Conservation (phyloP, 805 yeast genomes). For the Ogataea siamensis region DNA sequence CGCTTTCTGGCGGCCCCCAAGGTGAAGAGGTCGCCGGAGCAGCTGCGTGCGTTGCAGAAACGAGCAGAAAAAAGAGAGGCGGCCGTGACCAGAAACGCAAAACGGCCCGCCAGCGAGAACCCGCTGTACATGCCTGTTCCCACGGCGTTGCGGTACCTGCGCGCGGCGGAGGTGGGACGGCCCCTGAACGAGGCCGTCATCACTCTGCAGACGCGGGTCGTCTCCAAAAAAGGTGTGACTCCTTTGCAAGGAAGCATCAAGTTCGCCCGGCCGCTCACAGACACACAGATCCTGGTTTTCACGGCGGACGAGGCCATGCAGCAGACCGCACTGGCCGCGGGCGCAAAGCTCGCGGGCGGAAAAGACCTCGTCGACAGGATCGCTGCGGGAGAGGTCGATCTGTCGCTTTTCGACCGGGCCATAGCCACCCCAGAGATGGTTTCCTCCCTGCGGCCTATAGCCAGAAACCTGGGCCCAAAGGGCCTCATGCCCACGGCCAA, state of each 20-base stretch:
- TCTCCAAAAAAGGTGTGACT: conserved; percentile 74
- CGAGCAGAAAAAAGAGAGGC: conserved; percentile 27
- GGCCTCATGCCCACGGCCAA: conserved; percentile 87
- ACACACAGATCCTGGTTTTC: conserved; percentile 65
- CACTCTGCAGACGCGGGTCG: conserved; percentile 59
- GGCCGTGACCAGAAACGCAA: conserved; percentile 35
- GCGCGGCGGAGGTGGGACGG: conserved; percentile 91
- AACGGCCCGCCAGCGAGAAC: conserved; percentile 41
- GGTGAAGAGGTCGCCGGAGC: conserved; percentile 25
- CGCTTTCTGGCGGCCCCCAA: conserved; percentile 19
- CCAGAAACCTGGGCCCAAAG: conserved; percentile 81
- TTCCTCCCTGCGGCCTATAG: conserved; percentile 60
- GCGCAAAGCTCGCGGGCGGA: conserved; percentile 73
- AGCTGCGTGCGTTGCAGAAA: conserved; percentile 25
- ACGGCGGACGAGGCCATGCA: conserved; percentile 54
- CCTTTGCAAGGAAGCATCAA: conserved; percentile 69
- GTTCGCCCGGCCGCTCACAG: conserved; percentile 71
- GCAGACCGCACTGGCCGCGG: conserved; percentile 52
- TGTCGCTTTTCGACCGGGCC: conserved; percentile 63
- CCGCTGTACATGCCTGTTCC: conserved; percentile 74
- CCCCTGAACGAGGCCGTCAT: conserved; percentile 69
- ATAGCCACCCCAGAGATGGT: conserved; percentile 84
- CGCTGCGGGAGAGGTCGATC: conserved; percentile 46
- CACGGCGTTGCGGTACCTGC: conserved; percentile 68
- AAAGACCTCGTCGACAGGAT: conserved; percentile 64